Evolutionary conservation across 495 filamentous ascomycete species (phyloP), one percentile per base, ranked within the genome.

Genomic region (Penicillium desertorum): DNA sequence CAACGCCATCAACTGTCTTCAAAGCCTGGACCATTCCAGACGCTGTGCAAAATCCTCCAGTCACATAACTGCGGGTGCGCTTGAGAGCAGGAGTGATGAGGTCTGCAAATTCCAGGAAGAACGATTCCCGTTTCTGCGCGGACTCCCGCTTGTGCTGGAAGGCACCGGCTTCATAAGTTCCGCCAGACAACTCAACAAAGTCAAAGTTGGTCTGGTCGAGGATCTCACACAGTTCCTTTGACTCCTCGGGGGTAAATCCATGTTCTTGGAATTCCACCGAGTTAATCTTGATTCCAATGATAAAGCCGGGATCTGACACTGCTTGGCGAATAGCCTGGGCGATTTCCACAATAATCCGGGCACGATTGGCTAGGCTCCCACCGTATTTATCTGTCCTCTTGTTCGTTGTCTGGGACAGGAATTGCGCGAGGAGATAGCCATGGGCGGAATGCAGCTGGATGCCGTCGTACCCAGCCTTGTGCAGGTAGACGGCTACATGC

Each of bases 81-180:
- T 51, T 51, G 12, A 51, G 48, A 51, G 71, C 71, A n/a, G 80
- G 82, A 9, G 77, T 73, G 45, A 87, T 86, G 43, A 71, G 55
- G 39, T 87, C 79, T 4, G 85, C 86, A 56, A 86, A 87, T 16
- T 87, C 82, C 45, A 88, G 67, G 72, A 88, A 88, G 71, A 86
- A 87, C 12, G 83, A 77, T 64, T 88, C 86, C 5, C 86, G 74
- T 60, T 78, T 76, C 57, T 71, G 70, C 14, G 81, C 84, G 37
- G 72, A 79, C 57, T 86, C 82, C 16, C 74, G 67, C 61, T 77
- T 73, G 66, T 85, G 79, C 29, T 62, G 55, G 60, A 85, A 82
- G 3, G 68, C 82, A 5, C 84, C 56, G 5, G 69, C 23, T 68
- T 89, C 81, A 66, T 87, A 83, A 1, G 84, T 89, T 19, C 86